Evolutionary conservation across 768 basidiomycete genomes (phyloP).

Genomic region (Suillus clintonianus): DNA sequence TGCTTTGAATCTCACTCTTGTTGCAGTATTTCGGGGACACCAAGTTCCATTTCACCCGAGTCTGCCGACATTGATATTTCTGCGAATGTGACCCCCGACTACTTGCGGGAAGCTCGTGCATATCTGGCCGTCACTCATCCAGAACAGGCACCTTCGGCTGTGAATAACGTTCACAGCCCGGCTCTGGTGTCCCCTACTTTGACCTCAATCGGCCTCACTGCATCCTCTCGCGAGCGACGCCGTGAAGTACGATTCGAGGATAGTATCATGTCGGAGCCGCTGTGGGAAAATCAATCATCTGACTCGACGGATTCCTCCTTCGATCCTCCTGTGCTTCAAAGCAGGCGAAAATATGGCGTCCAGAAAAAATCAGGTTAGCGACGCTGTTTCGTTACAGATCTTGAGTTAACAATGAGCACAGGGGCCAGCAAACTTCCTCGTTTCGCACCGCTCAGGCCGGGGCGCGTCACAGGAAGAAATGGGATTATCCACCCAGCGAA

Average conservation of each 20-base stretch:
- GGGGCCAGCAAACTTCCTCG: slow-evolving; percentile 32
- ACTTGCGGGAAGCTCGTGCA: slow-evolving; percentile 33
- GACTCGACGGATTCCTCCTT: slow-evolving; percentile 29
- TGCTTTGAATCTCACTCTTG: neutral
- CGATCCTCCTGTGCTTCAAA: slow-evolving; percentile 21
- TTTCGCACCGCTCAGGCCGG: slow-evolving; percentile 28
- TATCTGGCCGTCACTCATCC: slow-evolving; percentile 33
- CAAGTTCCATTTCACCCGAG: slow-evolving; percentile 35
- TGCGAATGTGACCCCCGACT: slow-evolving; percentile 34
- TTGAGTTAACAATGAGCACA: slow-evolving; percentile 8
- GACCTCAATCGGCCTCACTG: slow-evolving; percentile 31
- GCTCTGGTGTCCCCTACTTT: slow-evolving; percentile 27
- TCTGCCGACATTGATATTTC: slow-evolving; percentile 32
- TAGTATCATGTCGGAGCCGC: slow-evolving; percentile 30
- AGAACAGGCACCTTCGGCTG: slow-evolving; percentile 12
- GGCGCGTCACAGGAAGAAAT: slow-evolving; percentile 9
- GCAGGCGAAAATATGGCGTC: slow-evolving; percentile 12
- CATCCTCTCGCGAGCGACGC: slow-evolving; percentile 28
- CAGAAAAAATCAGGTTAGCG: slow-evolving; percentile 23
- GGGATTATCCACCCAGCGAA: neutral
- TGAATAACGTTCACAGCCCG: slow-evolving; percentile 19
- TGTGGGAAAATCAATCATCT: slow-evolving; percentile 31
- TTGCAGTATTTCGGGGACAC: slow-evolving; percentile 24
- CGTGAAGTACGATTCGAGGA: slow-evolving; percentile 37
- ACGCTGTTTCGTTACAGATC: neutral